Evolutionary conservation across 1,284 basidiomycete genomes (phyloP).

Genomic region (Rhizoctonia solani): DNA sequence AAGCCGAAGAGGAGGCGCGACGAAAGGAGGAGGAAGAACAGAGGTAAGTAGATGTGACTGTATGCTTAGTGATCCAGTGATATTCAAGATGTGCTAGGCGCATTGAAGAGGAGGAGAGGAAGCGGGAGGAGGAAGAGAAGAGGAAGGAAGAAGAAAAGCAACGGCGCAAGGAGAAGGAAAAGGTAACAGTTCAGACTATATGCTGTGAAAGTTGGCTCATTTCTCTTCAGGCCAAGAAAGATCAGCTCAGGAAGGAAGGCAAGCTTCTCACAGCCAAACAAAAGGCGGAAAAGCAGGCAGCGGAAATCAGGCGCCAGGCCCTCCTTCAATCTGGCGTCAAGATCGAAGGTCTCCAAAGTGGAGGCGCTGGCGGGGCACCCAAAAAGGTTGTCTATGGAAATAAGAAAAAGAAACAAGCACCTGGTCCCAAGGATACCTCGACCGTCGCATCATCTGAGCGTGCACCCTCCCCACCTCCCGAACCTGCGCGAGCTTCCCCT

Average conservation of each 20-base stretch:
- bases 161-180: constrained; percentile 87
- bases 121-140: constrained; percentile 74
- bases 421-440: constrained; percentile 42
- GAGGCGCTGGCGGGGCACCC: constrained; percentile 53
- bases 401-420: constrained; percentile 76
- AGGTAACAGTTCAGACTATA: constrained; percentile 54
- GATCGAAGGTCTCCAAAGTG: constrained; percentile 82
- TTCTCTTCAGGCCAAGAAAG: constrained; percentile 69
- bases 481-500: constrained; percentile 48
- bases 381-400: constrained; percentile 81
- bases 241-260: constrained; percentile 87
- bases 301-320: constrained; percentile 90
- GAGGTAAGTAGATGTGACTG: constrained; percentile 35
- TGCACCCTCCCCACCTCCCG: constrained; percentile 45
- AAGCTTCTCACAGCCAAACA: constrained; percentile 92
- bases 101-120: constrained; percentile 84
- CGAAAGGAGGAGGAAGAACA: constrained; percentile 73
- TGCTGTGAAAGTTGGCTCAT: constrained; percentile 25
- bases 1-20: constrained; percentile 76
- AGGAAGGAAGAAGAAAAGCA: constrained; percentile 82
- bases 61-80: background rate
- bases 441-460: constrained; percentile 41
- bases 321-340: constrained; percentile 87
- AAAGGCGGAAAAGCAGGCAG: constrained; percentile 90
- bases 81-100: constrained; percentile 46